A percentile compares a stretch with the other conserved stretches of the same genome.
phyloP scores from a whole-genome alignment of 1,139 yeast species.

The Nakaseomyces glabratus region DNA sequence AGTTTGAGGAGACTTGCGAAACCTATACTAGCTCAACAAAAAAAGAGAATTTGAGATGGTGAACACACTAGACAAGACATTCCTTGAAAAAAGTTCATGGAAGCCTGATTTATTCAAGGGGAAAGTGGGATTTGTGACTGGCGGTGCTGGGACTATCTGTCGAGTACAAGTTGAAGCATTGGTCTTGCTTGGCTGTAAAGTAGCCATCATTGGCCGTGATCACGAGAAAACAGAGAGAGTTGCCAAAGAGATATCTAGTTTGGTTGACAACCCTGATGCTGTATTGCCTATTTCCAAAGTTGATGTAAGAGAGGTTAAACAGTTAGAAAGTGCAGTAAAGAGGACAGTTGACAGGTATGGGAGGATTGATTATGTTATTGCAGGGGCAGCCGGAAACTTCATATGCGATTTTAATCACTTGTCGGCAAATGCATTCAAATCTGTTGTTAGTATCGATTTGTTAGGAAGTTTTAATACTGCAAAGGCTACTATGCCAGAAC shows the following conservation, averaged over 20 bases:
- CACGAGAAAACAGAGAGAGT: constrained; percentile 52
- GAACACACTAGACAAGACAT: constrained; percentile 23
- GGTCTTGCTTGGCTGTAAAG: constrained; percentile 74
- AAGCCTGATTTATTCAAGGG: constrained; percentile 63
- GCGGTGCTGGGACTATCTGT: constrained; percentile 93
- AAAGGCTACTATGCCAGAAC: constrained; percentile 64
- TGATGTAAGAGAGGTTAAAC: constrained; percentile 65
- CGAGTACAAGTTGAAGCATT: constrained; percentile 78
- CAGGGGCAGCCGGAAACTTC: constrained; percentile 96
- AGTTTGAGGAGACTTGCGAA: no score
- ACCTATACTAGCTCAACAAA: no score
- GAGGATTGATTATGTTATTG: constrained; percentile 68
- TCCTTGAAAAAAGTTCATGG: constrained; percentile 29
- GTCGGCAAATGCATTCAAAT: constrained; percentile 76
- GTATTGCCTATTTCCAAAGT: constrained; percentile 61
- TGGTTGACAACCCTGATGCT: constrained; percentile 54
- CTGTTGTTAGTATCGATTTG: constrained; percentile 76
- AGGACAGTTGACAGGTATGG: constrained; percentile 55
- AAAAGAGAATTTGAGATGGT: no score
- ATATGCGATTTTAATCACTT: constrained; percentile 68
- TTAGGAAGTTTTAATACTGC: constrained; percentile 81
- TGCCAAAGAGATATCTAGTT: constrained; percentile 51
- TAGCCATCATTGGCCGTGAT: constrained; percentile 77
- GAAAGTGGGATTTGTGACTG: constrained; percentile 84
- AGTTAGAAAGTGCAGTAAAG: constrained; percentile 53